These are phyloP conservation scores for Candida railenensis DNA, from an alignment of 805 yeast genomes.

Conservation along the genomic window DNA sequence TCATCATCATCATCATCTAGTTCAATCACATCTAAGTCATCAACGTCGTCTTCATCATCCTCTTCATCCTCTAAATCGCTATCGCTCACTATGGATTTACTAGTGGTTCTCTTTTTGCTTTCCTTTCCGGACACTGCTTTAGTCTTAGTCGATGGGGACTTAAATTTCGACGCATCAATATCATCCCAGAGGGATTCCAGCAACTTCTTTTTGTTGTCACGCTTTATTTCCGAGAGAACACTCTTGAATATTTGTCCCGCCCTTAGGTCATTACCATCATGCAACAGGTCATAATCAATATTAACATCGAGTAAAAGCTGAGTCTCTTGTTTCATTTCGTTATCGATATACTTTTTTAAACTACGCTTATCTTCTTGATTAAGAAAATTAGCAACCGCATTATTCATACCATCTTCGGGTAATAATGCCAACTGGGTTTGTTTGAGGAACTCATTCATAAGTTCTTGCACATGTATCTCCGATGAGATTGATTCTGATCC, in stretches of 20 bases:
- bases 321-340: constrained; percentile 54
- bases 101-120: neutral
- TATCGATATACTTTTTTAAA: constrained; percentile 59
- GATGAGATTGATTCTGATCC: constrained; percentile 17
- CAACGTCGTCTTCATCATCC: constrained; percentile 13
- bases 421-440: constrained; percentile 65
- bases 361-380: constrained; percentile 82
- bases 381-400: constrained; percentile 69
- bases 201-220: constrained; percentile 3
- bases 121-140: too few relatives aligned
- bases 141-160: too few relatives aligned
- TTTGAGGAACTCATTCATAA: constrained; percentile 61
- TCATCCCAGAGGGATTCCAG: neutral
- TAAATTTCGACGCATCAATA: too few relatives aligned
- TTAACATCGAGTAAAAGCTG: constrained; percentile 45
- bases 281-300: constrained; percentile 35
- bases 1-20: constrained; percentile 13
- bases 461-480: constrained; percentile 52
- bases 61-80: constrained; percentile 1
- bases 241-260: constrained; percentile 38
- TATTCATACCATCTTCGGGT: constrained; percentile 72
- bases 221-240: constrained; percentile 42
- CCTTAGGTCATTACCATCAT: constrained; percentile 21
- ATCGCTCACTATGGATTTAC: neutral
- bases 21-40: constrained; percentile 12